Percentiles rank a stretch among this genome's conserved stretches.
Conservation (phyloP, 805 yeast genomes). For the Monosporozyma solicola region DNA sequence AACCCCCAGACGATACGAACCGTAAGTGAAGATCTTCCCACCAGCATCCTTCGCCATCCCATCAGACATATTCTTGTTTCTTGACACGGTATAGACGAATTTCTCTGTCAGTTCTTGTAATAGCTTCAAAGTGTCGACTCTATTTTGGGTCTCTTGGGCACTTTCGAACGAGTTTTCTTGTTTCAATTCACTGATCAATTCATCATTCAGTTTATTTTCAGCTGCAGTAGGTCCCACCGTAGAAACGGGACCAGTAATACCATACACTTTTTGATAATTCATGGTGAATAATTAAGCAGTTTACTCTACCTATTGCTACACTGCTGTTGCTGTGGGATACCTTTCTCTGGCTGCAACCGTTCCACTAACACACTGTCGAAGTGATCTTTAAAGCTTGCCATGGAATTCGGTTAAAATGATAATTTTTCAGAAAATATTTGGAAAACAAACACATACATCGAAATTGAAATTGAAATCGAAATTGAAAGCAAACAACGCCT, state of each 20-base stretch:
- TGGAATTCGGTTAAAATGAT: neutral
- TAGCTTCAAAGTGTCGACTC: constrained; percentile 63
- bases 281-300: constrained; percentile 4
- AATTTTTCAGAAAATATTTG: neutral
- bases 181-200: constrained; percentile 68
- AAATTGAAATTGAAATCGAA: neutral
- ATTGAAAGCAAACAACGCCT: neutral
- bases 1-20: constrained; percentile 90
- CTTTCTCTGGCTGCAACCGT: too few species aligned
- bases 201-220: constrained; percentile 69
- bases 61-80: constrained; percentile 83
- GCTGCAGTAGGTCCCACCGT: constrained; percentile 73
- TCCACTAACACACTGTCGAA: too few species aligned
- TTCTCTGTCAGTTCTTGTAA: constrained; percentile 69
- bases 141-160: constrained; percentile 71
- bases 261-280: constrained; percentile 29
- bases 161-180: constrained; percentile 81
- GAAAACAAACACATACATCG: neutral
- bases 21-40: constrained; percentile 93
- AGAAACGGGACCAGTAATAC: constrained; percentile 58
- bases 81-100: constrained; percentile 76
- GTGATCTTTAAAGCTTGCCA: too few species aligned
- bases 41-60: constrained; percentile 98
- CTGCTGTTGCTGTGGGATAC: neutral
- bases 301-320: neutral